These are phyloP conservation scores for Cercospora brassicicola DNA, from an alignment of 2,329 filamentous ascomycete genomes.

Conservation along the genomic window DNA sequence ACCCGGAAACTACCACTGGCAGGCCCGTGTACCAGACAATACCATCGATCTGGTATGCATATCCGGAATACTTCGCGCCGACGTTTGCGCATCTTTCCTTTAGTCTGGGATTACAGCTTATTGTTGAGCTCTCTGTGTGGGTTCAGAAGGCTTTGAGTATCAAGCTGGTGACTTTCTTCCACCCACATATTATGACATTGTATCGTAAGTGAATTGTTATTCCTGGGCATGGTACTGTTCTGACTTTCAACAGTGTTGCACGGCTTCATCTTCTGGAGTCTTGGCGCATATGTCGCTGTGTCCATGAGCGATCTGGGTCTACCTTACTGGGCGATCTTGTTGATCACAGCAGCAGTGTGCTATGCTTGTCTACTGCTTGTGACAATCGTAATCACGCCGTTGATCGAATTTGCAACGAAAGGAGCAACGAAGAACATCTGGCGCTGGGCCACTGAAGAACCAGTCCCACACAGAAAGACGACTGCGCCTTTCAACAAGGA, in stretches of 20 bases:
- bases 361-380: slow-evolving; percentile 32
- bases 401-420: slow-evolving; percentile 30
- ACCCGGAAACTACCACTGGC: slow-evolving; percentile 46
- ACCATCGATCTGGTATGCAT: slow-evolving; percentile 48
- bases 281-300: slow-evolving; percentile 42
- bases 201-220: slow-evolving; percentile 37
- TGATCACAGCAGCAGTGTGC: slow-evolving; percentile 41
- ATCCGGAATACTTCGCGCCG: slow-evolving; percentile 49
- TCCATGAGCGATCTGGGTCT: slow-evolving; percentile 37
- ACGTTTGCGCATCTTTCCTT: slow-evolving; percentile 49
- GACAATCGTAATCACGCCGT: slow-evolving; percentile 23
- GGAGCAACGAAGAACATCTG: slow-evolving; percentile 29
- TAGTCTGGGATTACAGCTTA: slow-evolving; percentile 38
- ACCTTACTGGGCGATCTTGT: slow-evolving; percentile 40
- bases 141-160: slow-evolving; percentile 47
- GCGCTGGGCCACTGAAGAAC: slow-evolving; percentile 31
- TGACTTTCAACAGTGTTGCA: slow-evolving; percentile 41
- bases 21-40: slow-evolving; percentile 47
- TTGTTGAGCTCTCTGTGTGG: slow-evolving; percentile 41
- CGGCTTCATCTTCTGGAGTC: slow-evolving; percentile 50
- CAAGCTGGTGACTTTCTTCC: slow-evolving; percentile 44
- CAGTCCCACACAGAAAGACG: slow-evolving; percentile 29
- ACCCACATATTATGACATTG: slow-evolving; percentile 53
- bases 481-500: slow-evolving; percentile 30
- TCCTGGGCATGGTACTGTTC: too few species aligned